phyloP scores from a whole-genome alignment of 441 rosid genomes.

The Erysimum cheiri region DNA sequence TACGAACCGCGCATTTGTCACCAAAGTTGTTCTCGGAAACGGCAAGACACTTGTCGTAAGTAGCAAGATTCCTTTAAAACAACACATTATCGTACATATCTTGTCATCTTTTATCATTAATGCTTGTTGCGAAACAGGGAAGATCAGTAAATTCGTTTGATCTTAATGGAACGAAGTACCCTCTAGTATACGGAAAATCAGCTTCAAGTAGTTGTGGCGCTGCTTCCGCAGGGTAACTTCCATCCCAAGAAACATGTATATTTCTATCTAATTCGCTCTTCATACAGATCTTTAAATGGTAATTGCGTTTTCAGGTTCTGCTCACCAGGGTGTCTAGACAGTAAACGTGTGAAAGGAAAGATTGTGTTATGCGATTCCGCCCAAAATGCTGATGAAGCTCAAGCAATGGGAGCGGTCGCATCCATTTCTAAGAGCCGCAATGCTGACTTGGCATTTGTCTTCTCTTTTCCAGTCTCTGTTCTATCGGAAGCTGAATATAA shows the following conservation, averaged over 20 bases:
- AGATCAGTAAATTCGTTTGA: slow-evolving; percentile 50
- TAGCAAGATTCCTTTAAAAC: neutral
- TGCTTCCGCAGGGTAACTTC: slow-evolving; percentile 36
- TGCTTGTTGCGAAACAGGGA: slow-evolving; percentile 47
- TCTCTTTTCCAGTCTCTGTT: slow-evolving; percentile 43
- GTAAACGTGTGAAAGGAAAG: slow-evolving; percentile 48
- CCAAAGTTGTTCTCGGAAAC: slow-evolving; percentile 57
- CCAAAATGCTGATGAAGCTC: neutral
- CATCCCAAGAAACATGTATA: neutral
- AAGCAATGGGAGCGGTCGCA: slow-evolving; percentile 47
- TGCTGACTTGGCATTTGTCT: slow-evolving; percentile 24
- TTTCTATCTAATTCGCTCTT: neutral
- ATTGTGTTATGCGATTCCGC: slow-evolving; percentile 46
- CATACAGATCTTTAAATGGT: neutral
- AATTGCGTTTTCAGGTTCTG: slow-evolving; percentile 39
- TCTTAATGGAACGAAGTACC: slow-evolving; percentile 43
- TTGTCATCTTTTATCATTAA: neutral
- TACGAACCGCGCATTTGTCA: slow-evolving; percentile 50
- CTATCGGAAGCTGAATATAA: slow-evolving; percentile 19
- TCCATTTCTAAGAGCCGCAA: neutral
- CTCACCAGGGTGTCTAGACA: slow-evolving; percentile 34
- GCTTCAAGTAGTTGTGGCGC: slow-evolving; percentile 35
- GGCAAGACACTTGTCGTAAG: slow-evolving; percentile 52
- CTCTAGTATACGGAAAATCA: slow-evolving; percentile 45
- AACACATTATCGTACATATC: neutral